Base-by-base conservation (phyloP, 164 flowering plant genomes). In the Saururus chinensis region DNA sequence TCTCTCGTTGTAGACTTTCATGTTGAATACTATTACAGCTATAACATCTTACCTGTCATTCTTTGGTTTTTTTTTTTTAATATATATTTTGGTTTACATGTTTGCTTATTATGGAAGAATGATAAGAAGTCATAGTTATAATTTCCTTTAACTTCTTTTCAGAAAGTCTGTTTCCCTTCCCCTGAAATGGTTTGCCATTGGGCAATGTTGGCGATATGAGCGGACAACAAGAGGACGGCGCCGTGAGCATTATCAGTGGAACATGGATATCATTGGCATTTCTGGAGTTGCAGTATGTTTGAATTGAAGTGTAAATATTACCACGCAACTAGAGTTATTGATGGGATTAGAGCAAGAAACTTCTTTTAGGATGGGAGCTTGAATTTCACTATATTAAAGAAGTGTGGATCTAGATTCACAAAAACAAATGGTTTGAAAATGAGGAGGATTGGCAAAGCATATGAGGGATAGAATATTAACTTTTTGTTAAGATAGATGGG, bases 181-280 rank as follows among this genome's bases (percentile, higher is more conserved):
- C 22, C 54, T 93, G 76, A 93, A 93, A 78, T 93, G 98, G 96
- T 93, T 90, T 82, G 87, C 98, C 49, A 68, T 90, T 55, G 96
- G 96, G 45, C 97, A 93, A 66, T 93, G 98, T 70, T 93, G 97
- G 98, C 85, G 96, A 24, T 93, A 89, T 68, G 97, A 93, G 71
- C 82, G 96, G 76, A 88, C 87, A 89, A 88, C 98, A 45, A 81
- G 96, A 74, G 97, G 98, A 37, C 75, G 98, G 19, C 90, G 96
- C 42, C 89, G 97, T 37, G 96, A 93, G 74, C 98, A 93, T 69
- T 90, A 93, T 67, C 98, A 93, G 55, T 93, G 98, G 97, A 93
- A 93, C 75, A 93, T 93, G 98, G 98, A 93, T 73, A 88, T 93
- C 49, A 79, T 93, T 71, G 99, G 97, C 68, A 92, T 90, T 45